These are phyloP conservation scores for Aspergillus avenaceus DNA, from an alignment of 495 filamentous ascomycete species.

Conservation along the genomic window DNA sequence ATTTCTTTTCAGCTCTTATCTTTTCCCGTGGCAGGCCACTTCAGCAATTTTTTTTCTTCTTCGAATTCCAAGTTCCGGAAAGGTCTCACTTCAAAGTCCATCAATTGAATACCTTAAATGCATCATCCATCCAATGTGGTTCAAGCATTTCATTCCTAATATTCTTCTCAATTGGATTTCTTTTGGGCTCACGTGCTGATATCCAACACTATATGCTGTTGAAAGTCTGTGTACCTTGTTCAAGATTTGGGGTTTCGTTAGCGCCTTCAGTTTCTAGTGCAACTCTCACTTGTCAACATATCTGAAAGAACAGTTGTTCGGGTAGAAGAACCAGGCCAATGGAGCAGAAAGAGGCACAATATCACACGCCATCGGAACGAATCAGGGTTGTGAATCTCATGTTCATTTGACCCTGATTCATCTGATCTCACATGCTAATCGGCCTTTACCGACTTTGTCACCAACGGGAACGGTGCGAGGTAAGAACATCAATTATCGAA, in stretches of 20 bases:
- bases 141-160: neutral
- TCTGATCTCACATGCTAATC: neutral
- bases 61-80: slow-evolving; percentile 6
- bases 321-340: neutral
- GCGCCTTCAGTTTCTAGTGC: slow-evolving; percentile 3
- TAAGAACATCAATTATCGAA: neutral
- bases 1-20: slow-evolving; percentile 5
- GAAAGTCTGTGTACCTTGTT: slow-evolving; percentile 24
- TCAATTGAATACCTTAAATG: slow-evolving; percentile 2
- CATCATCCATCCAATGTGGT: slow-evolving; percentile 1
- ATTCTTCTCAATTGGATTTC: neutral
- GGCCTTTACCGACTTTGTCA: neutral
- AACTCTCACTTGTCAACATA: neutral
- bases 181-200: slow-evolving; percentile 30
- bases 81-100: slow-evolving; percentile 8
- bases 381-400: neutral
- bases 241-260: slow-evolving; percentile 8
- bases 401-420: neutral
- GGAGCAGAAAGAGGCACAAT: neutral
- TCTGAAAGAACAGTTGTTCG: neutral
- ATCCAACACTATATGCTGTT: slow-evolving; percentile 33
- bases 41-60: slow-evolving; percentile 14
- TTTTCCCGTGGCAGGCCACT: slow-evolving; percentile 14
- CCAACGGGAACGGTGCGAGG: neutral
- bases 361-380: neutral